These are phyloP conservation scores for Mitragyna speciosa DNA, from an alignment of 257 asterid species.

Conservation along the genomic window DNA sequence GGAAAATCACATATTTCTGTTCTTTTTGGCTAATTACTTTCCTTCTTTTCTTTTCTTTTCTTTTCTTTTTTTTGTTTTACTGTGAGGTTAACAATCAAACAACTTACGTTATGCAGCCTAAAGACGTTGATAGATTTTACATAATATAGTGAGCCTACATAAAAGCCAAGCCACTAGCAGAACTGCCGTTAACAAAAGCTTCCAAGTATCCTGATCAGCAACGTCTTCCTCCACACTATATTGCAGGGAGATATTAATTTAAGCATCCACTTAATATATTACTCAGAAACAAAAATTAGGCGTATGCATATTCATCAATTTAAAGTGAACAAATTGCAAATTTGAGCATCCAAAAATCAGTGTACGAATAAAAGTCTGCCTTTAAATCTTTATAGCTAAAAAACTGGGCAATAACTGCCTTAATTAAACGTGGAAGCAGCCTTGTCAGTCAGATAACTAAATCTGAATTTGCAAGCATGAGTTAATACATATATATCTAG, in stretches of 20 bases:
- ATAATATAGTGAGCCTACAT: not conserved
- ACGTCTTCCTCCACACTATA: not conserved
- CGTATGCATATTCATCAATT: not conserved
- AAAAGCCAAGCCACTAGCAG: too few species aligned
- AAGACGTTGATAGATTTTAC: not conserved
- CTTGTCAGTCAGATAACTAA: not conserved
- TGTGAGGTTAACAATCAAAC: not conserved
- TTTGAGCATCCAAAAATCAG: not conserved
- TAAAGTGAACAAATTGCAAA: not conserved
- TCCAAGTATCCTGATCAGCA: not conserved
- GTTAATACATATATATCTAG: not conserved
- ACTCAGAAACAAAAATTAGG: not conserved
- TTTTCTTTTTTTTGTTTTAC: too few species aligned
- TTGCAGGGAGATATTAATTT: not conserved
- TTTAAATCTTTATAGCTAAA: too few species aligned
- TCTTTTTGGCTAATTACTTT: too few species aligned
- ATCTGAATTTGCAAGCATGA: not conserved
- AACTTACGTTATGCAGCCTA: not conserved
- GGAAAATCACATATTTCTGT: too few species aligned
- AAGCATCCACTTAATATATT: not conserved
- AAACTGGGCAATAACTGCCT: not conserved
- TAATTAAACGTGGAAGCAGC: not conserved
- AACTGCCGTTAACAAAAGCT: not conserved
- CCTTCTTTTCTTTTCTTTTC: not conserved
- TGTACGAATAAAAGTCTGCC: not conserved